Evolutionary conservation across 2,329 filamentous ascomycete species (phyloP), one percentile per base, ranked within the genome.

Genomic region (Sporothrix brasiliensis): DNA sequence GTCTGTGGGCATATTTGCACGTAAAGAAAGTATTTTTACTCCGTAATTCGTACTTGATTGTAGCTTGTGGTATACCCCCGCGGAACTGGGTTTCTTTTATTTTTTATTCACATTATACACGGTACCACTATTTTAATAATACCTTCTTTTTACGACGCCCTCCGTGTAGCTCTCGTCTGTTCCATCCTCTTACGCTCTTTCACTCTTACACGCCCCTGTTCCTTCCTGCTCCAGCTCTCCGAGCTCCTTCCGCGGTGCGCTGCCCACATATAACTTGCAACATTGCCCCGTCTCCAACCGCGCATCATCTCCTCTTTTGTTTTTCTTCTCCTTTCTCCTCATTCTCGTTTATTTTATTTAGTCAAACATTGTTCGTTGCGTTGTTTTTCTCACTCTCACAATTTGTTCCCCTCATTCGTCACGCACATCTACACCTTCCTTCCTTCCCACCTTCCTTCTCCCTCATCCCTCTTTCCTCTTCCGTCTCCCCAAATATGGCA

Each of bases 181-280:
- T 41, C 10, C 5, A 21, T 58, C 3, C 1, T 60, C 56, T 34
- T 34, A 7, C 34, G 9, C 7, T 9, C 34, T 7, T 34, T 7
- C 34, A 34, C 58, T 44, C 58, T 14, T 61, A 61, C 56, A 60
- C 56, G 56, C 58, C 39, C 58, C 58, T 47, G 58, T 21, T 63
- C 39, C 39, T 27, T 27, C 58, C 39, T 10, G 27, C 58, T 47
- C 47, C 24, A 34, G 16, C 19, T 34, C 41, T n/a, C 11, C 47
- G 34, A 9, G 27, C 56, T 14, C n/a, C n/a, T 44, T 39, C 19
- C 39, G 9, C 24, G 11, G 30, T 13, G n/a, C 49, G 2, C 11
- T 47, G n/a, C 39, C 39, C 41, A 39, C 58, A 63, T 63, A 63
- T 63, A 63, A 63, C 13, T 63, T 63, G 58, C 58, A 47, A 27